phyloP scores from a whole-genome alignment of 116 monocot species.

The Iris pallida region DNA sequence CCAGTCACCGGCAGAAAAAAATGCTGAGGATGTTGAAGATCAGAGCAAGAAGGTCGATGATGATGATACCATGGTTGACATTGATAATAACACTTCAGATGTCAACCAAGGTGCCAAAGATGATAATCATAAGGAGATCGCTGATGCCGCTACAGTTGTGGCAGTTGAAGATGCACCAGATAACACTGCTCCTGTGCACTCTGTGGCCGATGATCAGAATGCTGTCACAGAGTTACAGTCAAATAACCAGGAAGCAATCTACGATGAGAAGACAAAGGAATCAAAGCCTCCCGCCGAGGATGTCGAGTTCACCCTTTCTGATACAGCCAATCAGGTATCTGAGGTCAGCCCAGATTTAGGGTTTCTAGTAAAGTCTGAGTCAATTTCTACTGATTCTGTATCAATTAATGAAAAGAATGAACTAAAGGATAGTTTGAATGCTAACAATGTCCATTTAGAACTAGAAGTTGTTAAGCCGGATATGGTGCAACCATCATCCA shows the following conservation, averaged over 20 bases:
- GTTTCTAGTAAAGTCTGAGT: conserved; percentile 78
- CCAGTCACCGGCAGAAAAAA: background rate
- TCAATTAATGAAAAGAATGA: conserved; percentile 88
- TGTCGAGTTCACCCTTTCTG: conserved; percentile 13
- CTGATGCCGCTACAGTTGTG: background rate
- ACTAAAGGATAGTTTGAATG: conserved; percentile 93
- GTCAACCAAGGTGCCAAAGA: conserved; percentile 9
- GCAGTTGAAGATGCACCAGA: background rate
- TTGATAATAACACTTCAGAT: conserved; percentile 4
- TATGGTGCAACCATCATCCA: conserved; percentile 56
- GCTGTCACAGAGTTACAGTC: background rate
- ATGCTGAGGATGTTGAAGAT: conserved; percentile 5
- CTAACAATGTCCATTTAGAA: conserved; percentile 94
- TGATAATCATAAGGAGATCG: background rate
- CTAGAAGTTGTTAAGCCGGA: conserved; percentile 80
- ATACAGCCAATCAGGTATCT: conserved; percentile 76
- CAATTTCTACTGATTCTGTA: conserved; percentile 86
- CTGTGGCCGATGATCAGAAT: background rate
- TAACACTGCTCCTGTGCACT: background rate
- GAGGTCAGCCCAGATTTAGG: conserved; percentile 81
- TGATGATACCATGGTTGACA: conserved; percentile 12
- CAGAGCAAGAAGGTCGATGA: conserved; percentile 5
- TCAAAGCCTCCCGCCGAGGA: conserved; percentile 37
- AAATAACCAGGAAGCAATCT: background rate
- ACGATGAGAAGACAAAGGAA: conserved; percentile 17